Evolutionary conservation across 2,329 filamentous ascomycete species (phyloP), one percentile per base, ranked within the genome.

Genomic region (Aschersonia sp.): DNA sequence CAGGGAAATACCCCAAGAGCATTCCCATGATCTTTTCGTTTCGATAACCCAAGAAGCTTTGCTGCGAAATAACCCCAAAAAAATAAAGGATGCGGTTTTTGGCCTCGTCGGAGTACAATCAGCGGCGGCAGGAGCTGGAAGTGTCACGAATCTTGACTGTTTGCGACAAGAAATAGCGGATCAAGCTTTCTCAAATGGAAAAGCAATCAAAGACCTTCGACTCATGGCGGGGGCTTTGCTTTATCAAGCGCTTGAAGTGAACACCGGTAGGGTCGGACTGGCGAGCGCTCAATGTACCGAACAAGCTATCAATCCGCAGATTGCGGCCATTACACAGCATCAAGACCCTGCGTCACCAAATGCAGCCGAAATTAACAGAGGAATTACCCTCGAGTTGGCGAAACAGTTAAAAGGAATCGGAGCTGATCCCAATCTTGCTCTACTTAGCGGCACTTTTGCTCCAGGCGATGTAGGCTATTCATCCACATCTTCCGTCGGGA

Each of bases 331-430:
- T 50, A 64, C 68, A 47, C 78, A 82, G 62, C 80, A 84, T 62
- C 79, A 84, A 63, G 81, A 84, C 59, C 78, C 81, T 31, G 81
- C 80, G 22, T 76, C 76, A 1, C 58, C 68, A 4, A 72, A 71
- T 41, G 76, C 79, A 10, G 69, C 71, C 11, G 71, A 59, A 1
- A 64, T 67, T 44, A 84, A 84, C 68, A 81, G 81, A 66, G 66
- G 68, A 37, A 74, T 83, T 53, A 71, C 76, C 44, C 66, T 81
- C 6, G 71, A 70, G 43, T 66, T 83, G 4, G 79, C 80, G 14
- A 63, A 67, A 46, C 76, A 83, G 63, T 74, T 84, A 46, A 70
- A 71, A 22, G 64, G 67, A 5, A 68, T 84, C 51, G 80, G 81
- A 11, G 81, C 75, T 32, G 74, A 84, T 59, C 77, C 79, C 12